Base-by-base conservation (phyloP, 1,284 basidiomycete species). In the Coniferiporia weirii region DNA sequence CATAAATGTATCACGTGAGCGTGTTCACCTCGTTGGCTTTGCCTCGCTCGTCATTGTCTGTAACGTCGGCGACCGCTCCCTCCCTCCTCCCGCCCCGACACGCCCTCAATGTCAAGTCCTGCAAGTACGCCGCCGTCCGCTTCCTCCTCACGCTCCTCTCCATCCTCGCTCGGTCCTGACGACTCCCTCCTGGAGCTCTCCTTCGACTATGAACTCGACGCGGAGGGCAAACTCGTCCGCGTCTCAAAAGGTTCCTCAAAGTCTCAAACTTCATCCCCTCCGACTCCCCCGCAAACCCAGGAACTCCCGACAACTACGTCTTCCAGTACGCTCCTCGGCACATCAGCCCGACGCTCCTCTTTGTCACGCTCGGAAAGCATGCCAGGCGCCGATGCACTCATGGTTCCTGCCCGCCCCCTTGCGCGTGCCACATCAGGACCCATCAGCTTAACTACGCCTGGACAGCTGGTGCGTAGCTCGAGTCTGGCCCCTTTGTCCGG, bases 301-400 rank as follows among this genome's bases (percentile, higher is more conserved):
- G 49, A 48, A 27, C 54, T 47, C 12, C 43, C 50, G 19, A 8
- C 38, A 7, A 13, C 20, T 22, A 51, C n/a, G 32, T 4, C 47
- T 27, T 34, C 13, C 19, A 49, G 32, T 49, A 27, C 38, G 12
- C 1, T 32, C 15, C 20, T 48, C 13, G 52, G 22, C 36, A 27
- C 48, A 12, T 22, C 48, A 17, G 34, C 48, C 13, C 43, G 57
- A 15, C 52, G 61, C 35, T 19, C 54, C 19, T 62, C 61, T 62
- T 47, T 62, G 40, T 52, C 61, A 13, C 57, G 61, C n/a, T 62
- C 61, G n/a, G 61, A 59, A 32, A 62, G 61, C 38, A 52, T 62
- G 57, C 61, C 61, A 8, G 57, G 49, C 17, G 46, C 52, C 22
- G 55, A 56, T 22, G 32, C 55, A 4, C 54, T 57, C 20, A 15